These are phyloP conservation scores for Dactylellina haptotyla DNA, from an alignment of 2,329 filamentous ascomycete genomes.

Conservation along the genomic window DNA sequence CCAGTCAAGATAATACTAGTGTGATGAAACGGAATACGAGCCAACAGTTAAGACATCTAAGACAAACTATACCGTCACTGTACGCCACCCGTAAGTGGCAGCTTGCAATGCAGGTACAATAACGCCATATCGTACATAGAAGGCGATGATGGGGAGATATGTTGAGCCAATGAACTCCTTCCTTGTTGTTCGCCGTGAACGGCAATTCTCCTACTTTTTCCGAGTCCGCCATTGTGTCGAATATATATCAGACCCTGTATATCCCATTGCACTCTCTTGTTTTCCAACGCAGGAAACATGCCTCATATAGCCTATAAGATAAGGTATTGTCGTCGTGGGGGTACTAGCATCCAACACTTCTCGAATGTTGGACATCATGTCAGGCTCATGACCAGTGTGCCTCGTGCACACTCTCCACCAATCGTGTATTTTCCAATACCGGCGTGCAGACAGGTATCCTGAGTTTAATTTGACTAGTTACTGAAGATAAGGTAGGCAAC, in stretches of 20 bases:
- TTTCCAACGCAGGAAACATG: conserved; percentile 6
- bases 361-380: conserved; percentile 20
- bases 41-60: background rate
- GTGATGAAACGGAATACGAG: background rate
- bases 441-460: background rate
- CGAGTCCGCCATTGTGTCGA: conserved; percentile 2
- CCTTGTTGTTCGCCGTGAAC: background rate
- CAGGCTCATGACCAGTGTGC: background rate
- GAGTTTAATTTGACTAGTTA: background rate
- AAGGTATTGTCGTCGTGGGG: background rate
- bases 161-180: conserved; percentile 12
- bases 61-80: too few species aligned
- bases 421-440: conserved; percentile 1
- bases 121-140: background rate
- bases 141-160: background rate
- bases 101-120: conserved; percentile 2
- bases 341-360: conserved; percentile 10
- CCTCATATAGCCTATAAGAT: conserved; percentile 25
- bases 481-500: conserved; percentile 48
- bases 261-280: background rate
- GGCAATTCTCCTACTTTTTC: background rate
- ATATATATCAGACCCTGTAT: conserved; percentile 4
- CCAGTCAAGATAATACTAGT: background rate
- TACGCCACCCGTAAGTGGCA: background rate
- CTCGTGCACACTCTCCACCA: background rate